Evolutionary conservation across 2,329 filamentous ascomycete genomes (phyloP).

Genomic region (Dactylonectria estremocensis): DNA sequence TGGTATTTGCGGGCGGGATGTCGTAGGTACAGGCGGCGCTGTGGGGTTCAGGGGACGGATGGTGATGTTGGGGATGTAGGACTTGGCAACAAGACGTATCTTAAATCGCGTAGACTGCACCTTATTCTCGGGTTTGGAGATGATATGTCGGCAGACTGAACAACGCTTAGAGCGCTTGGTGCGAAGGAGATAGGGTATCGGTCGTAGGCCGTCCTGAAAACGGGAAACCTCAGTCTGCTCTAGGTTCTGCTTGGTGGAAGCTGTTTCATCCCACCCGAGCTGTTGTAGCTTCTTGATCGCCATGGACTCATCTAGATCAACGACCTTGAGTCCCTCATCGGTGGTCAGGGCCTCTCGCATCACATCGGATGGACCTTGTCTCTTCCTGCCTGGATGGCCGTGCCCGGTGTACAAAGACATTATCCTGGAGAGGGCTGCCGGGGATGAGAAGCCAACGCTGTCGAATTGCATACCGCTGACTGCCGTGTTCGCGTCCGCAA

Average conservation of each 20-base stretch:
- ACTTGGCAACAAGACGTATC: slow-evolving; percentile 89
- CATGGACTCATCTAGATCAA: slow-evolving; percentile 73
- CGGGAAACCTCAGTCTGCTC: slow-evolving; percentile 69
- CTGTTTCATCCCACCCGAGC: slow-evolving; percentile 76
- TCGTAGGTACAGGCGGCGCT: slow-evolving; percentile 53
- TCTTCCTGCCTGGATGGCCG: slow-evolving; percentile 73
- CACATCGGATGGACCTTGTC: slow-evolving; percentile 76
- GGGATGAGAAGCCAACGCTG: slow-evolving; percentile 75
- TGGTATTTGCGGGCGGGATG: slow-evolving; percentile 50
- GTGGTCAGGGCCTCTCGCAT: slow-evolving; percentile 85
- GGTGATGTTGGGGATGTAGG: slow-evolving; percentile 87
- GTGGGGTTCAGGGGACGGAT: slow-evolving; percentile 74
- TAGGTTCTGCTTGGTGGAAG: slow-evolving; percentile 64
- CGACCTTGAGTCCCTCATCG: slow-evolving; percentile 79
- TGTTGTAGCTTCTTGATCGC: slow-evolving; percentile 73
- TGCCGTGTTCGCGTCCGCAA: slow-evolving; percentile 73
- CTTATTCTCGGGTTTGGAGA: slow-evolving; percentile 94
- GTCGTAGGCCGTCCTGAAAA: slow-evolving; percentile 83
- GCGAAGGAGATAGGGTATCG: slow-evolving; percentile 85
- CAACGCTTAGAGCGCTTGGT: slow-evolving; percentile 97
- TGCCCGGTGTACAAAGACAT: slow-evolving; percentile 89
- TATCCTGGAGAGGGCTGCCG: slow-evolving; percentile 86
- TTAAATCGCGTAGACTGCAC: slow-evolving; percentile 91
- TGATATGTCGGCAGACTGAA: slow-evolving; percentile 92
- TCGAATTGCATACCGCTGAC: slow-evolving; percentile 62